Base-by-base conservation (phyloP, 2,329 filamentous ascomycete species). In the Sporothrix inflata region DNA sequence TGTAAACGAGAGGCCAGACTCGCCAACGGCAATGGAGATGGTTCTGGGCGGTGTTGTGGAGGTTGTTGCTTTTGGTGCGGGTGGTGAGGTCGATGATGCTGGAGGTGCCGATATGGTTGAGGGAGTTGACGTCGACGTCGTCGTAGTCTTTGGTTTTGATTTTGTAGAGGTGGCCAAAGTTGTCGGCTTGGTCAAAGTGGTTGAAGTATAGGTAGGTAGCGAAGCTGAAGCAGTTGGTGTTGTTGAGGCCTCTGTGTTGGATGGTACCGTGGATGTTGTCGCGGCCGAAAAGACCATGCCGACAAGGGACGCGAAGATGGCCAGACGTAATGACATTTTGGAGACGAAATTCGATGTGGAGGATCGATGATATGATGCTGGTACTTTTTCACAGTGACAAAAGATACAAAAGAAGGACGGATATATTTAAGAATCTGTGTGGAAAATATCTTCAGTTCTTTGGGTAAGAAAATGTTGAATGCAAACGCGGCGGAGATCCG, bases 1-100 rank as follows among this genome's bases (percentile, higher is more conserved):
- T 12, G 75, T 79, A 77, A 86, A 87, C 40, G 76, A 78, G 30
- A 85, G 76, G 4, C 79, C 80, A 27, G 80, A 79, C 66, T 82
- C 79, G 70, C 83, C 82, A 19, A 84, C 83, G 72, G 83, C 78
- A 68, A 86, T 78, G 30, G 80, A 80, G 51, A 79, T 76, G 21
- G 65, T 67, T 7, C 16, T 49, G 8, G 45, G 27, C 14, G 40
- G 45, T n/a, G 24, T 1, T 21, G 65, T 21, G 2, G 45, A 38
- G 4, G 24, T 34, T 21, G 24, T 9, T 7, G 30, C 8, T 51
- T 19, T 47, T 27, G 53, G 5, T 19, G 30, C 6, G 11, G 38
- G 12, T 16, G 38, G 34, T 1, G 60, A 14, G 8, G 60, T 24
- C 11, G 60, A 72, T 74, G 66, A 38, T 40, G 34, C 2, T 19